Conservation (phyloP, 306 rosid species). For the Malus sylvestris region DNA sequence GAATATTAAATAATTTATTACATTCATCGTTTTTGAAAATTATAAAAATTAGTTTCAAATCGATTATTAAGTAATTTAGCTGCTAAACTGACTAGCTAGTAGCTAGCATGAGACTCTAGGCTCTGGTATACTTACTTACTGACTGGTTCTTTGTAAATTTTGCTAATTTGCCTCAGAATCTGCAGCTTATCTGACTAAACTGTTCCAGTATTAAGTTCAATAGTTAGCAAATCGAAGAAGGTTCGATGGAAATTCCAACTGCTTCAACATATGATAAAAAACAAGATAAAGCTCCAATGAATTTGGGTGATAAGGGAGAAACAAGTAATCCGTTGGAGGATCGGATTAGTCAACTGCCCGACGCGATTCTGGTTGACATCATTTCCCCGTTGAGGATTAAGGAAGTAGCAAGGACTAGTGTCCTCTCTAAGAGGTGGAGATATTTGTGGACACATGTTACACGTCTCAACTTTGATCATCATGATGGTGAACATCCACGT, state of each 20-base stretch:
- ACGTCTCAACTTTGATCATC: background rate
- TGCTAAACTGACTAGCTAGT: too few species aligned
- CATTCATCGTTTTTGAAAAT: too few species aligned
- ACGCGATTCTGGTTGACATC: background rate
- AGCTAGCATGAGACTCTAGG: too few species aligned
- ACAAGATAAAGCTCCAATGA: background rate
- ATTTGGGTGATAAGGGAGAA: background rate
- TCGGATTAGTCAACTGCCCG: background rate
- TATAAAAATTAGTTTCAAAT: too few species aligned
- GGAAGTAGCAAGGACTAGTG: background rate
- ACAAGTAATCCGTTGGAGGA: background rate
- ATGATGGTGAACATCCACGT: too few species aligned
- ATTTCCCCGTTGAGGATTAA: background rate
- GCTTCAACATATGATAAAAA: background rate
- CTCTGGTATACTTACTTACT: too few species aligned
- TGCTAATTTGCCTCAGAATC: too few species aligned
- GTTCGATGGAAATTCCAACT: background rate
- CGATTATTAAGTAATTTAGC: too few species aligned
- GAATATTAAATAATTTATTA: too few species aligned
- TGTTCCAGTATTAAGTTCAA: too few species aligned
- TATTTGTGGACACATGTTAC: background rate
- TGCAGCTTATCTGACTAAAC: too few species aligned
- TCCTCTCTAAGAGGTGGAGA: background rate
- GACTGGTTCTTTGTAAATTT: too few species aligned
- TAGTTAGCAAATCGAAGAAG: background rate